These are phyloP conservation scores for Oryza meyeriana DNA, from an alignment of 176 grass and related monocot species.

Conservation along the genomic window DNA sequence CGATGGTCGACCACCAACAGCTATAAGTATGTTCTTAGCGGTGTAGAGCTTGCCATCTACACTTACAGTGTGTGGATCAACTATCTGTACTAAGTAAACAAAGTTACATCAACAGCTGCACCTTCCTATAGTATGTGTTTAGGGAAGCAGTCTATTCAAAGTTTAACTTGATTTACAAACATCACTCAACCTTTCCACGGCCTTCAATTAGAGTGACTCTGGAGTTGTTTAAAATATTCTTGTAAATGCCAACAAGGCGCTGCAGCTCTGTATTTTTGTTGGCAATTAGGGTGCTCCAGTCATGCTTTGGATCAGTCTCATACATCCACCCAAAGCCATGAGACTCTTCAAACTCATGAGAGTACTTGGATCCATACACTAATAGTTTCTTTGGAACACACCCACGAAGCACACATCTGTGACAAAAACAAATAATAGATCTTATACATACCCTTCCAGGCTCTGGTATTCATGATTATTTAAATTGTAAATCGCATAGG, in stretches of 20 bases:
- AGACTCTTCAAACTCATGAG: slow-evolving; percentile 74
- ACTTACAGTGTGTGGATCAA: slow-evolving; percentile 67
- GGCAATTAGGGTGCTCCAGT: slow-evolving; percentile 70
- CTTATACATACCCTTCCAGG: not conserved
- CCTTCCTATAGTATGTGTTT: slow-evolving; percentile 3
- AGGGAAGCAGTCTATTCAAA: slow-evolving; percentile 26
- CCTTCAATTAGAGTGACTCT: slow-evolving; percentile 71
- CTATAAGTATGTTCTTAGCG: slow-evolving; percentile 66
- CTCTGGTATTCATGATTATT: not conserved
- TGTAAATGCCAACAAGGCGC: slow-evolving; percentile 70
- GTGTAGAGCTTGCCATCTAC: slow-evolving; percentile 70
- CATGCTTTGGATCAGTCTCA: slow-evolving; percentile 66
- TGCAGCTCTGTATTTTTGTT: slow-evolving; percentile 84
- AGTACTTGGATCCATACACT: slow-evolving; percentile 68
- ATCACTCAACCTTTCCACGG: slow-evolving; percentile 64
- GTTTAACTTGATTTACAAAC: slow-evolving; percentile 33
- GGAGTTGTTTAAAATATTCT: slow-evolving; percentile 69
- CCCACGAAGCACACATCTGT: slow-evolving; percentile 71
- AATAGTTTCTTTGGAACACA: slow-evolving; percentile 81
- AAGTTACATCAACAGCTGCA: slow-evolving; percentile 27
- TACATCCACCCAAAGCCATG: slow-evolving; percentile 75
- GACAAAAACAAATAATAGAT: slow-evolving; percentile 5
- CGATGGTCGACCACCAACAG: slow-evolving; percentile 59
- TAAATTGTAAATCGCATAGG: not conserved
- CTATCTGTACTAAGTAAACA: slow-evolving; percentile 48